Evolutionary conservation across 2,329 filamentous ascomycete genomes (phyloP).

Genomic region (Nannizziopsis barbatae): DNA sequence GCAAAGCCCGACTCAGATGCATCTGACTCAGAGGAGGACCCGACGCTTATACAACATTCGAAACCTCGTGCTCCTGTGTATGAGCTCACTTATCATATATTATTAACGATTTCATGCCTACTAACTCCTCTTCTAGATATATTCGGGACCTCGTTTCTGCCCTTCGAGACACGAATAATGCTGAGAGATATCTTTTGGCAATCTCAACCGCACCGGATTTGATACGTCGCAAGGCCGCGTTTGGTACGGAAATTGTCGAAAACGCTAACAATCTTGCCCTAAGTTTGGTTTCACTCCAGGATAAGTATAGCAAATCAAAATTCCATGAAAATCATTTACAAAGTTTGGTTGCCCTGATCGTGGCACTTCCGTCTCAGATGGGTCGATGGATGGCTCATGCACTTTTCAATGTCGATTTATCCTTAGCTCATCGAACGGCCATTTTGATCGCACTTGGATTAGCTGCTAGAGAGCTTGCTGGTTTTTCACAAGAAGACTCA

Average conservation of each 20-base stretch:
- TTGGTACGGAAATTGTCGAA: conserved; percentile 76
- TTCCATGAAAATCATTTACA: conserved; percentile 68
- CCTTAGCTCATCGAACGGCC: conserved; percentile 68
- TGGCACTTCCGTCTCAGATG: conserved; percentile 65
- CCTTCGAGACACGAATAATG: conserved; percentile 68
- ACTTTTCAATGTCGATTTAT: conserved; percentile 88
- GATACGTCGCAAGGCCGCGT: conserved; percentile 77
- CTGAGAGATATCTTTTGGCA: conserved; percentile 72
- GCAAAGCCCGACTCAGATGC: conserved; percentile 77
- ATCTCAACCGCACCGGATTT: conserved; percentile 64
- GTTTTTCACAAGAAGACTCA: conserved; percentile 51
- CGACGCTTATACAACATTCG: conserved; percentile 71
- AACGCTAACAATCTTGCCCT: conserved; percentile 72
- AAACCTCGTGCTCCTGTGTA: conserved; percentile 72
- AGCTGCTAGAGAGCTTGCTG: conserved; percentile 71
- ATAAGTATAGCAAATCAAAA: conserved; percentile 68
- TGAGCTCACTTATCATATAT: conserved; percentile 21
- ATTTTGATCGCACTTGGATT: conserved; percentile 74
- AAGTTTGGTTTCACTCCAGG: conserved; percentile 66
- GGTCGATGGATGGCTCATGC: conserved; percentile 72
- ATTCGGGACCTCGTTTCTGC: conserved; percentile 72
- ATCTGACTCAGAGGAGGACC: conserved; percentile 87
- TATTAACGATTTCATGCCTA: background rate
- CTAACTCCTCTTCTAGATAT: conserved; percentile 41
- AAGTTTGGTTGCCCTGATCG: conserved; percentile 67